A percentile compares a stretch with the other conserved stretches of the same genome.
phyloP scores from a whole-genome alignment of 805 yeast genomes.

The Candida ovalis region DNA sequence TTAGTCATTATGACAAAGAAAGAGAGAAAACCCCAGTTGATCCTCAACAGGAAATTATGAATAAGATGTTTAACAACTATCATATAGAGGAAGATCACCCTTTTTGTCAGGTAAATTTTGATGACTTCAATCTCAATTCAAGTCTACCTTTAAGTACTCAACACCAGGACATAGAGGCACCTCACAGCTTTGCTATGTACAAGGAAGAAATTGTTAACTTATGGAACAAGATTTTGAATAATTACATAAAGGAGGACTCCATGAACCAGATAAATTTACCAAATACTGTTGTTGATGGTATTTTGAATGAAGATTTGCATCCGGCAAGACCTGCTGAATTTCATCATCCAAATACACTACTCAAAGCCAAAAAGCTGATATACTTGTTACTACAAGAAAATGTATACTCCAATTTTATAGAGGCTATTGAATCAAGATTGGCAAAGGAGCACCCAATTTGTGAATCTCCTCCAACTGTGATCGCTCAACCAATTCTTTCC shows the following conservation, averaged over 20 bases:
- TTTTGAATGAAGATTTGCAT: slow-evolving; percentile 23
- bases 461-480: not conserved
- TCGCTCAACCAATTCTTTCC: not conserved
- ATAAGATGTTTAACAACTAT: slow-evolving; percentile 1
- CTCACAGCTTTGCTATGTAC: not conserved
- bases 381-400: slow-evolving; percentile 20
- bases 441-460: slow-evolving; percentile 3
- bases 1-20: not conserved
- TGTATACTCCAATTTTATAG: slow-evolving; percentile 17
- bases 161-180: not conserved
- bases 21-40: not conserved
- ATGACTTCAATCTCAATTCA: too few species aligned
- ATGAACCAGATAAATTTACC: slow-evolving; percentile 49
- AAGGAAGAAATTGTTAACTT: slow-evolving; percentile 1
- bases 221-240: slow-evolving; percentile 32
- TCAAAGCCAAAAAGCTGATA: slow-evolving; percentile 15
- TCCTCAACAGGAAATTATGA: not conserved
- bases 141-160: not conserved
- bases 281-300: slow-evolving; percentile 30
- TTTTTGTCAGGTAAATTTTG: too few species aligned
- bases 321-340: slow-evolving; percentile 1
- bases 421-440: slow-evolving; percentile 7
- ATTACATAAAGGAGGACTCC: slow-evolving; percentile 40
- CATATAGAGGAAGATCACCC: not conserved
- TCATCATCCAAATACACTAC: slow-evolving; percentile 16